Conservation (phyloP, 176 grass and related monocot genomes). For the Aechmea fasciata region DNA sequence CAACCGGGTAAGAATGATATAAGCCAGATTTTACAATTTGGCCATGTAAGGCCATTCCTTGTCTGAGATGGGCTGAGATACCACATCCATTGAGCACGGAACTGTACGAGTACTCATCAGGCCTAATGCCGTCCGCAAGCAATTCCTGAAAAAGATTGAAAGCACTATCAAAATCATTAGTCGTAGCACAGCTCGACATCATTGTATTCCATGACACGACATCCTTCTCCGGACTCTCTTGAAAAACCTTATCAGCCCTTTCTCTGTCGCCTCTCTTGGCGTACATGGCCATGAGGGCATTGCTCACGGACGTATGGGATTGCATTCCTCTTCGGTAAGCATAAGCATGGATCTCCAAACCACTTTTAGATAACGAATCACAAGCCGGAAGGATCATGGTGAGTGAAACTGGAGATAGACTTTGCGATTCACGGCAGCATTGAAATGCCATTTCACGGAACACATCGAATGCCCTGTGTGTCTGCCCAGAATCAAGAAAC, state of each 20-base stretch:
- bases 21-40: constrained; percentile 36
- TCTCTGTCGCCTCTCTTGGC: constrained; percentile 19
- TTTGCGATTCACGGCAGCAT: constrained; percentile 22
- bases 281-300: constrained; percentile 61
- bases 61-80: constrained; percentile 28
- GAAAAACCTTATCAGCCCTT: constrained; percentile 30
- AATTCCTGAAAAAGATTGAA: constrained; percentile 41
- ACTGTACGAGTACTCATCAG: constrained; percentile 45
- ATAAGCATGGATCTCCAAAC: constrained; percentile 57
- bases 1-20: constrained; percentile 22
- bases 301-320: constrained; percentile 29
- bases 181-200: constrained; percentile 22
- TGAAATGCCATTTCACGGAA: constrained; percentile 40
- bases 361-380: constrained; percentile 18
- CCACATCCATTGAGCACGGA: constrained; percentile 32
- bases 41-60: constrained; percentile 30
- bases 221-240: constrained; percentile 23
- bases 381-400: constrained; percentile 36
- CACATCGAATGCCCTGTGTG: constrained; percentile 22
- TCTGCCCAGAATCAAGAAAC: constrained; percentile 28
- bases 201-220: constrained; percentile 44
- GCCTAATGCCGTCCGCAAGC: constrained; percentile 24
- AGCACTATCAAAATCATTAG: constrained; percentile 24
- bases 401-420: constrained; percentile 27
- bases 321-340: constrained; percentile 35